Conservation (phyloP, 129 eudicot species). For the Flaveria sonorensis region DNA sequence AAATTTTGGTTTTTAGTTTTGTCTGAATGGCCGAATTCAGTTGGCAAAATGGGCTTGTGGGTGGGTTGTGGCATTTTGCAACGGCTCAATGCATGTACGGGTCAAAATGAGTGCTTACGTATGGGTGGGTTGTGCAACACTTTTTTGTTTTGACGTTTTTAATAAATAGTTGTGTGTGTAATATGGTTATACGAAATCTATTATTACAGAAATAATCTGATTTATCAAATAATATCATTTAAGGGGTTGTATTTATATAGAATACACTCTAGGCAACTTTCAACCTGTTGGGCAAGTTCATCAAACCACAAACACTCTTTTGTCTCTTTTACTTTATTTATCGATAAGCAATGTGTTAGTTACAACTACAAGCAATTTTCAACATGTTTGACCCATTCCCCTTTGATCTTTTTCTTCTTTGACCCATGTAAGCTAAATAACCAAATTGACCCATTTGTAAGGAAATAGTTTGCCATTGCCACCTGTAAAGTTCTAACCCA, state of each 20-base stretch:
- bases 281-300: background rate
- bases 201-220: background rate
- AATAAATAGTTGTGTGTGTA: background rate
- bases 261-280: background rate
- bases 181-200: background rate
- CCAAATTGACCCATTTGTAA: background rate
- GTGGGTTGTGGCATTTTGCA: background rate
- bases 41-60: conserved; percentile 2
- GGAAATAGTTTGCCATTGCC: background rate
- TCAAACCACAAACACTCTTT: background rate
- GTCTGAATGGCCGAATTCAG: background rate
- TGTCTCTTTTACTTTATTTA: background rate
- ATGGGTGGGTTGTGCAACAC: background rate
- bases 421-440: background rate
- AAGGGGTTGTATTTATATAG: background rate
- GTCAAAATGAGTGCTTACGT: background rate
- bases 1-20: background rate
- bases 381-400: background rate
- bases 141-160: background rate
- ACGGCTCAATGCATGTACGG: background rate
- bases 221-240: background rate
- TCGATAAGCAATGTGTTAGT: background rate
- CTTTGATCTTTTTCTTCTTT: background rate
- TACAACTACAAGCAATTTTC: background rate
- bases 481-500: conserved; percentile 10